phyloP scores from a whole-genome alignment of 225 moss, liverwort and hornwort species.

The Climacium dendroides region DNA sequence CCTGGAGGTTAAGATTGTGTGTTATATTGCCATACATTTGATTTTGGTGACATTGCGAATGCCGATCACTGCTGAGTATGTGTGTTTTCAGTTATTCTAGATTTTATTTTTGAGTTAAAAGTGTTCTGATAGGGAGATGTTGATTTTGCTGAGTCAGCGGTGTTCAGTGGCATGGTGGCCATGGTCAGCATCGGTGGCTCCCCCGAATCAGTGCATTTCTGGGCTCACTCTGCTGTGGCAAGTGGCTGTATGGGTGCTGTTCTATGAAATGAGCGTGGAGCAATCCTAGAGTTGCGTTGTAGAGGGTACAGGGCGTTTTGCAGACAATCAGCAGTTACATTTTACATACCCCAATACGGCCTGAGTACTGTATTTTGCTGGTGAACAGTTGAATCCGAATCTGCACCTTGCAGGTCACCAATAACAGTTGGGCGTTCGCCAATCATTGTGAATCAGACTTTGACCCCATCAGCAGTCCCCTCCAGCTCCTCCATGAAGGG shows the following conservation, averaged over 20 bases:
- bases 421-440: slow-evolving; percentile 1
- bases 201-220: neutral
- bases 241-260: neutral
- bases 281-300: neutral
- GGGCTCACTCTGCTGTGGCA: neutral
- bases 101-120: neutral
- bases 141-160: neutral
- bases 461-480: slow-evolving; percentile 6
- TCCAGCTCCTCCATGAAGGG: neutral
- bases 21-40: neutral
- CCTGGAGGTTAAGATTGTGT: neutral
- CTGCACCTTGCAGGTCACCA: slow-evolving; percentile 8
- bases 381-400: slow-evolving; percentile 1
- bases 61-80: neutral
- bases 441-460: slow-evolving; percentile 19
- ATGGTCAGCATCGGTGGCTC: neutral
- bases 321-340: neutral
- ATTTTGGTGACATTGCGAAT: neutral
- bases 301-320: neutral
- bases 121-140: neutral
- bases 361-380: neutral
- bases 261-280: neutral
- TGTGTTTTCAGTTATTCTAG: neutral
- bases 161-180: neutral
- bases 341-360: neutral